A percentile compares a stretch with the other conserved stretches of the same genome.
Conservation (phyloP, 2,329 filamentous ascomycete genomes). For the Phaeosphaeriaceae sp. region DNA sequence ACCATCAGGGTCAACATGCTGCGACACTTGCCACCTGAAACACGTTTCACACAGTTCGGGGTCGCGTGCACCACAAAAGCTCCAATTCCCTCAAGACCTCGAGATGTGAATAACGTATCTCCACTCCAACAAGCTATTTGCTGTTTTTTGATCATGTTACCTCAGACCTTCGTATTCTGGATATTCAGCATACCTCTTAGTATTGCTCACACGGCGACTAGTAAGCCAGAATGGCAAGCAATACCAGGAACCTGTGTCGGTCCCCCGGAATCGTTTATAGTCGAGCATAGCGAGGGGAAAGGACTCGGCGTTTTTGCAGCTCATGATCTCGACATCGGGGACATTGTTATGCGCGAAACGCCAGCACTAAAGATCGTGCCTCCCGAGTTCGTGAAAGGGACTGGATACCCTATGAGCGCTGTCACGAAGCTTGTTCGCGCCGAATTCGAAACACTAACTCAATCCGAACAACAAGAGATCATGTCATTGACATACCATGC, state of each 20-base stretch:
- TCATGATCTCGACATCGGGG: constrained; percentile 45
- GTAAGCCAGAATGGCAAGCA: constrained; percentile 10
- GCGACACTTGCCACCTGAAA: constrained; percentile 18
- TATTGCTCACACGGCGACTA: constrained; percentile 8
- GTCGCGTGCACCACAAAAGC: background rate
- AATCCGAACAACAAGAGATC: constrained; percentile 28
- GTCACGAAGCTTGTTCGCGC: constrained; percentile 28
- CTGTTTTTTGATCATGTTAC: background rate
- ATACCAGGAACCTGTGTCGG: constrained; percentile 22
- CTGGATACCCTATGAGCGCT: constrained; percentile 33
- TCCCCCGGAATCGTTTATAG: constrained; percentile 32
- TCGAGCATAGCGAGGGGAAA: constrained; percentile 46
- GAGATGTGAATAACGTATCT: background rate
- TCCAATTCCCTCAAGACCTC: background rate
- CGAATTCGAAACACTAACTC: constrained; percentile 33
- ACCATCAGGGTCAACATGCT: constrained; percentile 8
- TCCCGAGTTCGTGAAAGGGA: constrained; percentile 33
- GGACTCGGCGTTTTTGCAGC: constrained; percentile 54
- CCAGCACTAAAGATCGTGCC: constrained; percentile 46
- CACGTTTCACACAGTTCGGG: constrained; percentile 19
- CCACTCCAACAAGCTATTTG: background rate
- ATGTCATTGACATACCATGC: constrained; percentile 37
- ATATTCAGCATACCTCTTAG: background rate
- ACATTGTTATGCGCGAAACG: constrained; percentile 50
- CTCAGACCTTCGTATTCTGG: background rate